phyloP scores from a whole-genome alignment of 2,329 filamentous ascomycete species.

The Fulvia fulva region DNA sequence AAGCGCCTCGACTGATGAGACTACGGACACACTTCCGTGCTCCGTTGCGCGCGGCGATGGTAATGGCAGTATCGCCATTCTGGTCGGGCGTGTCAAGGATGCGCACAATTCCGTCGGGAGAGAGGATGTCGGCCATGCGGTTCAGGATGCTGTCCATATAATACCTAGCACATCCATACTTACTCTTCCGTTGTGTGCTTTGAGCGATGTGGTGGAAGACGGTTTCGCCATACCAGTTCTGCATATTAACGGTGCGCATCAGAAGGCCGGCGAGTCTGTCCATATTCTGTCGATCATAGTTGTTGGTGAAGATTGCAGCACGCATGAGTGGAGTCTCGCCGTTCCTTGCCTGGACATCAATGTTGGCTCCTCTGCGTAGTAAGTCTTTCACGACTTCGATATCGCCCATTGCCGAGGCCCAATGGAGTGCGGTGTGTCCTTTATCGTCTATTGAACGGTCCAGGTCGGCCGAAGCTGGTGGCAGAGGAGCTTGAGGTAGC shows the following conservation, averaged over 20 bases:
- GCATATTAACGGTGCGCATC: constrained; percentile 71
- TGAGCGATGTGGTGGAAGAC: constrained; percentile 93
- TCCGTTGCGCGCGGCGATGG: constrained; percentile 79
- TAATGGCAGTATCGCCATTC: constrained; percentile 86
- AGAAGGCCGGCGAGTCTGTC: constrained; percentile 78
- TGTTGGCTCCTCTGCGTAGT: constrained; percentile 71
- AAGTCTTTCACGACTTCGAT: constrained; percentile 86
- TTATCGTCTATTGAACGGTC: constrained; percentile 93
- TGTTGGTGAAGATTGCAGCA: constrained; percentile 93
- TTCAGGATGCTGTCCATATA: constrained; percentile 91
- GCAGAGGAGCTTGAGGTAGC: constrained; percentile 65
- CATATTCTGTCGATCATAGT: constrained; percentile 89
- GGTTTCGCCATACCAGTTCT: constrained; percentile 77
- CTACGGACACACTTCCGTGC: constrained; percentile 70
- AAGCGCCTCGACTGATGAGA: constrained; percentile 72
- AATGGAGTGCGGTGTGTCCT: constrained; percentile 88
- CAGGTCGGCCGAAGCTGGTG: constrained; percentile 80
- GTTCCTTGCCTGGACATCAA: constrained; percentile 60
- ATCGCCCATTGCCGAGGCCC: constrained; percentile 97
- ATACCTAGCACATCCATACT: constrained; percentile 84
- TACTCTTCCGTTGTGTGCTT: constrained; percentile 79
- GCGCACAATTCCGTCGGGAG: constrained; percentile 70
- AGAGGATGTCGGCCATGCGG: constrained; percentile 73
- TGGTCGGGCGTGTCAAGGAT: constrained; percentile 79
- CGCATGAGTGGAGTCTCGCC: constrained; percentile 89